These are phyloP conservation scores for Torulaspora pretoriensis DNA, from an alignment of 1,139 yeast genomes.

Conservation along the genomic window DNA sequence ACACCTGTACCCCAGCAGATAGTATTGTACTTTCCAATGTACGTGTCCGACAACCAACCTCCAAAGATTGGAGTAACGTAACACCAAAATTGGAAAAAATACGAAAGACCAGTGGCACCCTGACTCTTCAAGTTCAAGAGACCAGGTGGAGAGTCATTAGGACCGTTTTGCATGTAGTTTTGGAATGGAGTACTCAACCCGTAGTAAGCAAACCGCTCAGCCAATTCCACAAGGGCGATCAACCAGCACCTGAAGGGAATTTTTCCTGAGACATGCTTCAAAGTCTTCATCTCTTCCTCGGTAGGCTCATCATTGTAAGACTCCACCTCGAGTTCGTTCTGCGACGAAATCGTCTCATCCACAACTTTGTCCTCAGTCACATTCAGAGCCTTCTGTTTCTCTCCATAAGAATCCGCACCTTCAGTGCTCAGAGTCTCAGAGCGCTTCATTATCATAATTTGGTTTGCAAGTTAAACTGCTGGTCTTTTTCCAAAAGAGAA, in stretches of 20 bases:
- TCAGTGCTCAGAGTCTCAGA: slow-evolving; percentile 9
- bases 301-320: slow-evolving; percentile 25
- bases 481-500: background rate
- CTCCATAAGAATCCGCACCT: slow-evolving; percentile 5
- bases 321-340: slow-evolving; percentile 10
- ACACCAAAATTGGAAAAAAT: slow-evolving; percentile 79
- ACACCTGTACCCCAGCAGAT: slow-evolving; percentile 57
- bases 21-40: slow-evolving; percentile 67
- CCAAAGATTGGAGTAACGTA: slow-evolving; percentile 76
- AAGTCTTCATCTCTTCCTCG: slow-evolving; percentile 29
- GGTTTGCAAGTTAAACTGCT: background rate
- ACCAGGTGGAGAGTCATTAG: slow-evolving; percentile 48
- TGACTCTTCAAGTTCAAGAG: slow-evolving; percentile 56
- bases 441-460: slow-evolving; percentile 2
- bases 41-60: slow-evolving; percentile 73
- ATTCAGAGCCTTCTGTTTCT: slow-evolving; percentile 3
- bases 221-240: slow-evolving; percentile 72
- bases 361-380: slow-evolving; percentile 3
- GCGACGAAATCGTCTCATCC: slow-evolving; percentile 1
- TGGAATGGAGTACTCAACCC: slow-evolving; percentile 74
- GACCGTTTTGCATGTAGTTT: slow-evolving; percentile 65
- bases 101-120: slow-evolving; percentile 71
- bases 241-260: slow-evolving; percentile 51
- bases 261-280: slow-evolving; percentile 29
- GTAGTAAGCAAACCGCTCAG: slow-evolving; percentile 82